Conservation (phyloP, 1,139 yeast genomes). For the Blastobotrys capitulatus region DNA sequence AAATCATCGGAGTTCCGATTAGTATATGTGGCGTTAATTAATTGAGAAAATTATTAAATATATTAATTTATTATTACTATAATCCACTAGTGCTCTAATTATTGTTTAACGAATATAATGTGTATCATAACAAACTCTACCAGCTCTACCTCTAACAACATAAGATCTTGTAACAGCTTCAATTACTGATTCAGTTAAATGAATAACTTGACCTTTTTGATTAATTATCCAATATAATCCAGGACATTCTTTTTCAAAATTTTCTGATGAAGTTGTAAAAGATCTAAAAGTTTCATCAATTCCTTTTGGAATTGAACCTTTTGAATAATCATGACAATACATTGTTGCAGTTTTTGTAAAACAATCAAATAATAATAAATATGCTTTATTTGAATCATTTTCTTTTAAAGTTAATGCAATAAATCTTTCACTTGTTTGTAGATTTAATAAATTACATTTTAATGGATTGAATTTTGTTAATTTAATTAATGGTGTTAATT, state of each 20-base stretch:
- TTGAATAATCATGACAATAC: neutral
- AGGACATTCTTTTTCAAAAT: neutral
- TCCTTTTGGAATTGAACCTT: neutral
- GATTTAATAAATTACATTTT: neutral
- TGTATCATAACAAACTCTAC: neutral
- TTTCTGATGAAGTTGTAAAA: neutral
- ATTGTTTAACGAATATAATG: neutral
- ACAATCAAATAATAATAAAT: neutral
- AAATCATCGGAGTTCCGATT: too few relatives aligned
- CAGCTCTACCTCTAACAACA: neutral
- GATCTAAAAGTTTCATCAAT: constrained; percentile 1
- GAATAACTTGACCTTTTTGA: neutral
- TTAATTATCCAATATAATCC: constrained; percentile 1
- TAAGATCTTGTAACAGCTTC: constrained; percentile 1
- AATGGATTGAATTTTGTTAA: neutral
- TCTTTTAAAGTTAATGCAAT: neutral
- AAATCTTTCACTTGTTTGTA: neutral
- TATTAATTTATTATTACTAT: too few relatives aligned
- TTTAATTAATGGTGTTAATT: neutral
- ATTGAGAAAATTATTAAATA: too few relatives aligned
- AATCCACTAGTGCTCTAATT: too few relatives aligned
- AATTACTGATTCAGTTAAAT: neutral
- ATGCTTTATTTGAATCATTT: neutral
- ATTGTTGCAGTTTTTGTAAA: neutral
- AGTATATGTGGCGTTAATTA: too few relatives aligned